Conservation (phyloP, 2,329 filamentous ascomycete genomes). For the Amesomyces nigricolor region DNA sequence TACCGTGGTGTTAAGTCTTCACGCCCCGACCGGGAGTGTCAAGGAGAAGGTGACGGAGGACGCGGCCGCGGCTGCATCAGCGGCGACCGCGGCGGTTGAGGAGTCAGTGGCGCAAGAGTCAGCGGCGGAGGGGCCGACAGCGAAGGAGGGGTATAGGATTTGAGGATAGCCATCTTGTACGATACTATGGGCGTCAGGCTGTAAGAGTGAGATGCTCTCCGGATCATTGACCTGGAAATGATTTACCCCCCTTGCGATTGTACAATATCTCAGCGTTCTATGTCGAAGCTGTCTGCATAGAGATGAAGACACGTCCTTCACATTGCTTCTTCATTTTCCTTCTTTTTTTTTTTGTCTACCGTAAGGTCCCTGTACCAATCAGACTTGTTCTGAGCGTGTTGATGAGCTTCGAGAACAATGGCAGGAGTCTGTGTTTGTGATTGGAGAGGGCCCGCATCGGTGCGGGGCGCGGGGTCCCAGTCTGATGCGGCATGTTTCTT, state of each 20-base stretch:
- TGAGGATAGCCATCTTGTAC: background rate
- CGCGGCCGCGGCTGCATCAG: background rate
- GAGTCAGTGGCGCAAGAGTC: background rate
- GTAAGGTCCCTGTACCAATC: too few relatives aligned
- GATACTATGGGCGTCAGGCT: background rate
- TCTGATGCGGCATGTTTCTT: conserved; percentile 7
- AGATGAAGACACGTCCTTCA: too few relatives aligned
- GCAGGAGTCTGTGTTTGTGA: conserved; percentile 15
- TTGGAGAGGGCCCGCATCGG: conserved; percentile 9
- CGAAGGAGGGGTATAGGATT: background rate
- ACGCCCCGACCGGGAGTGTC: conserved; percentile 30
- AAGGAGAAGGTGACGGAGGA: background rate
- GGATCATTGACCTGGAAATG: too few relatives aligned
- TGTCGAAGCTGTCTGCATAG: too few relatives aligned
- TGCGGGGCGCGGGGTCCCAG: conserved; percentile 23
- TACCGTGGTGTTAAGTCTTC: conserved; percentile 35
- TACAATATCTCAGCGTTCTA: too few relatives aligned
- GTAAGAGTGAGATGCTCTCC: too few relatives aligned
- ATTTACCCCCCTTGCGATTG: too few relatives aligned
- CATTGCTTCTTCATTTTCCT: too few relatives aligned
- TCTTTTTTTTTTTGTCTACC: too few relatives aligned
- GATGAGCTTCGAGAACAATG: conserved; percentile 5
- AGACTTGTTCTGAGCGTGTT: too few relatives aligned
- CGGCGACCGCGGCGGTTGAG: background rate
- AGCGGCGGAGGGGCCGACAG: background rate